Percentiles rank a stretch among this genome's conserved stretches.
phyloP scores from a whole-genome alignment of 1,284 basidiomycete species.

The Cystobasidium sp. region DNA sequence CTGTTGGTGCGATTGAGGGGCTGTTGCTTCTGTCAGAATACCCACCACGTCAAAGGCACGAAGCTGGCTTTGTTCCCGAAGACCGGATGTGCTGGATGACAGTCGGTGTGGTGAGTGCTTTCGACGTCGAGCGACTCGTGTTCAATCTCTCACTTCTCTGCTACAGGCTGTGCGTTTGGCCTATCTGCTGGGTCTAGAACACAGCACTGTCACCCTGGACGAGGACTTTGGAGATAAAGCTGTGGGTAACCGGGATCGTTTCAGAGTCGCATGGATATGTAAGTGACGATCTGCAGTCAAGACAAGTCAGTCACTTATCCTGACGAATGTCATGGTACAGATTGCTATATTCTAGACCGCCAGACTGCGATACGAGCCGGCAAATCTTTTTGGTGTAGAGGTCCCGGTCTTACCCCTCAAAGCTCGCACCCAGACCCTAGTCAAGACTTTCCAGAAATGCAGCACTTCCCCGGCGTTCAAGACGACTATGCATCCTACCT shows the following conservation, averaged over 20 bases:
- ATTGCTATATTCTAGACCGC: slow-evolving; percentile 3
- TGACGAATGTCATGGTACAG: neutral
- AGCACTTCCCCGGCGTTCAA: slow-evolving; percentile 1
- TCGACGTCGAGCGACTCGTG: neutral
- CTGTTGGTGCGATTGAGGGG: neutral
- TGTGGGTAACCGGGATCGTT: neutral
- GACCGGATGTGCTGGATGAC: slow-evolving; percentile 10
- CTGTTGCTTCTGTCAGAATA: neutral
- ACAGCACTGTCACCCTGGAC: neutral
- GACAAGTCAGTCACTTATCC: too few relatives aligned
- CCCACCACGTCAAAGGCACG: neutral
- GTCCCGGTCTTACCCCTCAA: neutral
- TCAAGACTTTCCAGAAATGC: neutral
- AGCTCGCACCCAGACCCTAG: neutral
- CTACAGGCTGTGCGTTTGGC: neutral
- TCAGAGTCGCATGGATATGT: slow-evolving; percentile 3
- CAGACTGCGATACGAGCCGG: neutral
- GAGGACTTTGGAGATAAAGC: neutral
- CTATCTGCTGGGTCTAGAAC: neutral
- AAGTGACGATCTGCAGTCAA: neutral
- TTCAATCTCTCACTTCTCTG: neutral
- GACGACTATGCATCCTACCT: neutral
- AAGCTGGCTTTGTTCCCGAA: neutral
- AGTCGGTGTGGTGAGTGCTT: neutral
- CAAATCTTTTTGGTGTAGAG: slow-evolving; percentile 10